Conservation (phyloP, 441 rosid genomes). For the Erodium texanum region DNA sequence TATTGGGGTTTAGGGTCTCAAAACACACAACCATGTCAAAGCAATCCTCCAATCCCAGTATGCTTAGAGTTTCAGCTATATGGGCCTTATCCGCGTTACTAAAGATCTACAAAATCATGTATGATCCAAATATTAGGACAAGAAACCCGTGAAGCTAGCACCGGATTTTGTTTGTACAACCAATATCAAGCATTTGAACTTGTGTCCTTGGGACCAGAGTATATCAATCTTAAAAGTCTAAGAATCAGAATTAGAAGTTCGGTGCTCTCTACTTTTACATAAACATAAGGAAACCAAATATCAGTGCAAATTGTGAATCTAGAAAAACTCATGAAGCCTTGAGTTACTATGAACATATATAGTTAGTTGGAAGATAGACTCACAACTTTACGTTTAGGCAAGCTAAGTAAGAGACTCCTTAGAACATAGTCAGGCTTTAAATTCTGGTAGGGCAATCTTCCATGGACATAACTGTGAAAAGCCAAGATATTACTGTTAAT, state of each 20-base stretch:
- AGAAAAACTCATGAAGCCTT: too few relatives aligned
- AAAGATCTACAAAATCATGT: constrained; percentile 44
- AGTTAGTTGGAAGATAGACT: constrained; percentile 15
- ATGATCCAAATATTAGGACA: too few relatives aligned
- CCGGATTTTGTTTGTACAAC: too few relatives aligned
- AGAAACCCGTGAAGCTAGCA: too few relatives aligned
- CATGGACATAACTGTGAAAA: constrained; percentile 61
- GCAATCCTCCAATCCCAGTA: constrained; percentile 84
- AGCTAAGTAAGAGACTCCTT: constrained; percentile 54
- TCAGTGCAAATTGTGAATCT: too few relatives aligned
- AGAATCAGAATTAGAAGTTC: too few relatives aligned
- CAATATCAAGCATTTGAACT: too few relatives aligned
- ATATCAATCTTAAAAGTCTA: too few relatives aligned
- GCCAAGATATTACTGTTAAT: background rate
- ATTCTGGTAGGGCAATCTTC: constrained; percentile 64
- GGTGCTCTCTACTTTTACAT: too few relatives aligned
- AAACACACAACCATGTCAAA: constrained; percentile 66
- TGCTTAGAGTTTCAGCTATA: constrained; percentile 45
- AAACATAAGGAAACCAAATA: too few relatives aligned
- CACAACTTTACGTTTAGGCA: constrained; percentile 73
- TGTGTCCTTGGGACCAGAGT: too few relatives aligned
- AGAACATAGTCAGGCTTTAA: constrained; percentile 73
- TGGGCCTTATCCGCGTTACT: constrained; percentile 75
- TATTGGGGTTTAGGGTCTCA: constrained; percentile 65
- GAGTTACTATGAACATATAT: too few relatives aligned